Base-by-base conservation (phyloP, 345 rosid species). In the Excoecaria cochinchinensis region DNA sequence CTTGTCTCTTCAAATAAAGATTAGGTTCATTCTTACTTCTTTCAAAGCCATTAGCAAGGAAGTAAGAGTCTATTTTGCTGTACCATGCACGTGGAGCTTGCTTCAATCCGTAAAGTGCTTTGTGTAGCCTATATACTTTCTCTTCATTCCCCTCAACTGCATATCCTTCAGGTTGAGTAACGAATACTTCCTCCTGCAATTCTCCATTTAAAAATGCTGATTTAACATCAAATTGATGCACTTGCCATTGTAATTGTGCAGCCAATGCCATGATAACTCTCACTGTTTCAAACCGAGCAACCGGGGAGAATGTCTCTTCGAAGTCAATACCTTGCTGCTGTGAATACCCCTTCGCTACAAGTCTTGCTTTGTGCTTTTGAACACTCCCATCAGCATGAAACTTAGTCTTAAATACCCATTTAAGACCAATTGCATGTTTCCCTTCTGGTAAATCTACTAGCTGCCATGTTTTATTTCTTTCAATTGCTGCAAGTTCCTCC, bases 11-110 rank as follows among this genome's bases (percentile, higher is more conserved):
- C 21, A 55, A 22, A 17, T 70, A 52, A 25, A 70, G 73, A 39
- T 70, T 3, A n/a, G 47, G 62, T 9, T 72, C 52, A 72, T n/a
- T 58, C 10, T 72, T 21, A 40, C 75, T 72, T 22, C 65, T 57
- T 44, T 21, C 39, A 52, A 72, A 57, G 11, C 75, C 67, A 39
- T n/a, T 24, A 0, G 40, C 11, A 48, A 3, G 14, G 4, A 40
- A 40, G 6, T 40, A 40, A n/a, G n/a, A n/a, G n/a, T n/a, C n/a
- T n/a, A n/a, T n/a, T n/a, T n/a, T n/a, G 6, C 6, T 40, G 44
- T 6, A 3, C 44, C 6, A 40, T 40, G 44, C 44, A 3, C 44
- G 6, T 40, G 44, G 6, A 40, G 44, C 44, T 40, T 40, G 44
- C 44, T 40, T 40, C 44, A 40, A 40, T 6, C 3, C 44, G 6